phyloP scores from a whole-genome alignment of 2,329 filamentous ascomycete genomes.

The Fusarium mundagurra region DNA sequence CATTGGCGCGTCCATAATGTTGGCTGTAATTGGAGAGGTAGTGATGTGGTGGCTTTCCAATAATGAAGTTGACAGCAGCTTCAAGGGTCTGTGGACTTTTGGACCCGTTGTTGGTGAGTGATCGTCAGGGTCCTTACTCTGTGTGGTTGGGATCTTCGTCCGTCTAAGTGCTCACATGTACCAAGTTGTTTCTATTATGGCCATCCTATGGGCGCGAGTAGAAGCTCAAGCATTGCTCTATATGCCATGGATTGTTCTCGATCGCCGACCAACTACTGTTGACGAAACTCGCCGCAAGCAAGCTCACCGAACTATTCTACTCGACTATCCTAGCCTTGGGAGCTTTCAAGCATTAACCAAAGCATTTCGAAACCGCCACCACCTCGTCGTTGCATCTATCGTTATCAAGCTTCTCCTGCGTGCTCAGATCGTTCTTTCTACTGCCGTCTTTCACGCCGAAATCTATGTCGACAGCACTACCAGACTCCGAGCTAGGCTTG shows the following conservation, averaged over 20 bases:
- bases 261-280: constrained; percentile 36
- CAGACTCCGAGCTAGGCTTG: constrained; percentile 30
- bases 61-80: constrained; percentile 21
- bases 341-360: constrained; percentile 35
- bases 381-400: constrained; percentile 40
- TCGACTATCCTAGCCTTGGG: constrained; percentile 41
- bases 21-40: constrained; percentile 40
- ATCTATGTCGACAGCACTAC: constrained; percentile 31
- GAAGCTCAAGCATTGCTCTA: constrained; percentile 44
- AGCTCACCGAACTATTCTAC: constrained; percentile 40
- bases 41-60: constrained; percentile 38
- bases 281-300: constrained; percentile 44
- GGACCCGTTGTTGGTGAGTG: constrained; percentile 43
- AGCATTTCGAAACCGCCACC: constrained; percentile 39
- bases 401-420: constrained; percentile 38
- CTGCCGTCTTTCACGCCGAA: constrained; percentile 39
- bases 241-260: constrained; percentile 45
- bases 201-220: constrained; percentile 42
- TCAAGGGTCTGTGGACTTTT: constrained; percentile 43
- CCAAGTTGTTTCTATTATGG: constrained; percentile 39
- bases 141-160: neutral
- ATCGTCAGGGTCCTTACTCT: constrained; percentile 16
- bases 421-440: constrained; percentile 42
- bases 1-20: constrained; percentile 23
- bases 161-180: constrained; percentile 12